Evolutionary conservation across 768 basidiomycete species (phyloP).

Genomic region (Sutorius australiensis): DNA sequence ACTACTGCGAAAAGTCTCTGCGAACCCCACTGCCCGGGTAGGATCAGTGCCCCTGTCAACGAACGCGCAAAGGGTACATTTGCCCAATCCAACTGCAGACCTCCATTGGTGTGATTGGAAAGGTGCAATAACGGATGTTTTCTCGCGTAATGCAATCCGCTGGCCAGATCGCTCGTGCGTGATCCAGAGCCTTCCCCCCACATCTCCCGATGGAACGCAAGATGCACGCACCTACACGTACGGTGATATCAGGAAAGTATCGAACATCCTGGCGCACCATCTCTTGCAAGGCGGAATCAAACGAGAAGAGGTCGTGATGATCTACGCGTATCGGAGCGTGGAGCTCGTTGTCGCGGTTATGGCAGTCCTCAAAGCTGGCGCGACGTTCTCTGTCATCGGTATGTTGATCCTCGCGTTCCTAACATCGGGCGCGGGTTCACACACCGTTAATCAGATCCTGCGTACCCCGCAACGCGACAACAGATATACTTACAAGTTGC

Average conservation of each 20-base stretch:
- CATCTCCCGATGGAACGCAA: constrained; percentile 39
- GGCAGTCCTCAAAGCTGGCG: constrained; percentile 94
- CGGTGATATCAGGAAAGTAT: constrained; percentile 72
- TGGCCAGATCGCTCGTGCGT: constrained; percentile 87
- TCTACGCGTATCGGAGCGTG: constrained; percentile 94
- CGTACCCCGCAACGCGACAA: constrained; percentile 91
- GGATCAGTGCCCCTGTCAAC: constrained; percentile 82
- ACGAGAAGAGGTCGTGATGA: constrained; percentile 95
- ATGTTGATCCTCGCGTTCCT: constrained; percentile 24
- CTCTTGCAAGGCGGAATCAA: constrained; percentile 82
- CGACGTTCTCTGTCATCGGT: constrained; percentile 97
- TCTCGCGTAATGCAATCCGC: constrained; percentile 77
- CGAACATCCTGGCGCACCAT: constrained; percentile 88
- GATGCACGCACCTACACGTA: constrained; percentile 70
- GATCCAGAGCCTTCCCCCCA: constrained; percentile 63
- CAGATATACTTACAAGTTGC: constrained; percentile 92
- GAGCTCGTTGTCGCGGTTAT: constrained; percentile 97
- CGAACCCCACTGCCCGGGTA: constrained; percentile 63
- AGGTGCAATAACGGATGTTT: constrained; percentile 94
- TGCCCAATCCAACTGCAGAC: constrained; percentile 84
- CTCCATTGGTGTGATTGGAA: constrained; percentile 98
- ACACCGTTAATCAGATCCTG: constrained; percentile 63
- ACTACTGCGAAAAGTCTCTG: constrained; percentile 67
- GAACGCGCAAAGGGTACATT: constrained; percentile 55
- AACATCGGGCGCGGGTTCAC: constrained; percentile 1